A percentile compares a stretch with the other conserved stretches of the same genome.
Conservation (phyloP, 352 stramenopile species). For the Pythium guiyangense region DNA sequence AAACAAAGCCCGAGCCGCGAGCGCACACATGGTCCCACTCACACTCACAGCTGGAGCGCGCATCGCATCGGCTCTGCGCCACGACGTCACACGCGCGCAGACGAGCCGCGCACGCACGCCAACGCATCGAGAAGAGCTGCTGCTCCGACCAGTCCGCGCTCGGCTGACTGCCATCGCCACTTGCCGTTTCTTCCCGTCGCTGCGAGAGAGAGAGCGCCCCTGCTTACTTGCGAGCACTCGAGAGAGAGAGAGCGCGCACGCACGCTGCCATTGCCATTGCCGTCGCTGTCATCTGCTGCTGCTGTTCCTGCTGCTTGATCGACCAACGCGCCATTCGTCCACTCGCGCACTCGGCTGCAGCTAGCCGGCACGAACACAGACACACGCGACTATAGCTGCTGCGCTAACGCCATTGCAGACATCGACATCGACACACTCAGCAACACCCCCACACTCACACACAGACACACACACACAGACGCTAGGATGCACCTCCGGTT, state of each 20-base stretch:
- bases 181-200: background rate
- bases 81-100: too few species aligned
- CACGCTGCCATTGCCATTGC: background rate
- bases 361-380: background rate
- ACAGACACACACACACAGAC: constrained; percentile 4
- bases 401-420: background rate
- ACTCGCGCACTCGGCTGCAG: background rate
- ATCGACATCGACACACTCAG: background rate
- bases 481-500: constrained; percentile 65
- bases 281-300: background rate
- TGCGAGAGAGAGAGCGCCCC: background rate
- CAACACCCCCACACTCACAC: background rate
- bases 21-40: too few species aligned
- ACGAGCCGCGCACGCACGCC: background rate
- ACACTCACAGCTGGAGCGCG: too few species aligned
- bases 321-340: background rate
- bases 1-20: too few species aligned
- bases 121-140: background rate
- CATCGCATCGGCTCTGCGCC: too few species aligned
- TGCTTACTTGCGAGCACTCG: too few species aligned
- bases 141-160: background rate
- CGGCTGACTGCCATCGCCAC: background rate
- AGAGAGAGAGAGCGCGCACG: background rate
- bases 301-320: background rate
- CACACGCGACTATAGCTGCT: too few species aligned